Evolutionary conservation across 2,329 filamentous ascomycete species (phyloP).

Genomic region (Bipolaris oryzae): DNA sequence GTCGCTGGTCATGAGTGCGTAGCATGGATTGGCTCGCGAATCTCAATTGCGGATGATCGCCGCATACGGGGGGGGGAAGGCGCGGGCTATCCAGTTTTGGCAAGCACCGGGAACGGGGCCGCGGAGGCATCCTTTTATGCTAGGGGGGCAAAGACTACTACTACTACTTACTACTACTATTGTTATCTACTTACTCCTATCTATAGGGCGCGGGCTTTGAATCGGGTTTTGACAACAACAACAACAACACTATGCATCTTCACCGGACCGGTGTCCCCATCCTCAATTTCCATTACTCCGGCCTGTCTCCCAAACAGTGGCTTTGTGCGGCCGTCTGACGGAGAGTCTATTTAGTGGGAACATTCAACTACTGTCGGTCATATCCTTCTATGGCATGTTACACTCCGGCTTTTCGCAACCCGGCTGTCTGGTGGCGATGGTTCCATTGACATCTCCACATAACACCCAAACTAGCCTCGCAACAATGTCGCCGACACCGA

Average conservation of each 20-base stretch:
- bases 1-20: neutral
- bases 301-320: neutral
- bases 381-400: neutral
- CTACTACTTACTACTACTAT: no score
- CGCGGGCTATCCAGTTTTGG: neutral
- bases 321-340: neutral
- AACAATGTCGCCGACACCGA: neutral
- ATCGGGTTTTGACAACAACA: neutral
- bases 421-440: neutral
- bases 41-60: constrained; percentile 12
- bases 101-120: neutral
- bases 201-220: no score
- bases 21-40: constrained; percentile 15
- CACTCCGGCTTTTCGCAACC: neutral
- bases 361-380: neutral
- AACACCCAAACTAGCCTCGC: neutral
- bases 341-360: neutral
- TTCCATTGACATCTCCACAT: neutral
- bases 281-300: neutral
- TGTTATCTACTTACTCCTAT: no score
- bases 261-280: neutral
- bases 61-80: constrained; percentile 1
- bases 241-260: neutral
- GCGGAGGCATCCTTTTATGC: neutral
- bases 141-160: no score